Percentiles rank a stretch among this genome's conserved stretches.
These are phyloP conservation scores for Colletotrichum brevisporum DNA, from an alignment of 2,329 filamentous ascomycete species.

Conservation along the genomic window DNA sequence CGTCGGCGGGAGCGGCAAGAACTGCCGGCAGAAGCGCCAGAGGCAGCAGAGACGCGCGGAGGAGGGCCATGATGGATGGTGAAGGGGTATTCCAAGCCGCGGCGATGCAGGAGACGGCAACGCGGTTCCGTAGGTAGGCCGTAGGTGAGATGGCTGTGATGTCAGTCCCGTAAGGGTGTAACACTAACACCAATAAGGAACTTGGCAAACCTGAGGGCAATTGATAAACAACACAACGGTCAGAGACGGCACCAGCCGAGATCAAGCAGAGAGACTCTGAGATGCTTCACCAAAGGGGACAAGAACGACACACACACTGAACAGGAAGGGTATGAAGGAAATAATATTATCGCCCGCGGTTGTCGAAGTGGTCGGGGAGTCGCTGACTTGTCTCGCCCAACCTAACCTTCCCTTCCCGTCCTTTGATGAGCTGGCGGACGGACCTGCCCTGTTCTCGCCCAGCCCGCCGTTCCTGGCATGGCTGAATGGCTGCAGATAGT, in stretches of 20 bases:
- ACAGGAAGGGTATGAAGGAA: neutral
- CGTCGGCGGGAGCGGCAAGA: slow-evolving; percentile 40
- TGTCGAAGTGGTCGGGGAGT: neutral
- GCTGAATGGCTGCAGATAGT: slow-evolving; percentile 7
- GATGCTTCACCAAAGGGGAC: neutral
- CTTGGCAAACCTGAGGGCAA: neutral
- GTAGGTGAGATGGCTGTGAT: neutral
- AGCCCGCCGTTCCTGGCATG: slow-evolving; percentile 14
- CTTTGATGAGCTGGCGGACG: slow-evolving; percentile 19
- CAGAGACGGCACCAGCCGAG: slow-evolving; percentile 4
- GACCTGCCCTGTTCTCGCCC: slow-evolving; percentile 22
- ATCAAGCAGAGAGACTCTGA: neutral
- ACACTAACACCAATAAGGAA: neutral
- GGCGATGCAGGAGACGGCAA: too few relatives aligned
- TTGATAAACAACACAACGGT: neutral
- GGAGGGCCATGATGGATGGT: slow-evolving; percentile 20
- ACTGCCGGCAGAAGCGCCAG: slow-evolving; percentile 37
- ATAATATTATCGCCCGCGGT: neutral
- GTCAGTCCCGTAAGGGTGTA: neutral
- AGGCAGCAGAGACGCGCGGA: slow-evolving; percentile 24
- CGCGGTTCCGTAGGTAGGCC: neutral
- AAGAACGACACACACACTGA: neutral
- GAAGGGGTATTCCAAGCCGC: too few relatives aligned
- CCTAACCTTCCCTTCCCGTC: neutral
- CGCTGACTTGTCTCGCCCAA: slow-evolving; percentile 22